These are phyloP conservation scores for Talaromyces proteolyticus DNA, from an alignment of 495 filamentous ascomycete genomes.

Conservation along the genomic window DNA sequence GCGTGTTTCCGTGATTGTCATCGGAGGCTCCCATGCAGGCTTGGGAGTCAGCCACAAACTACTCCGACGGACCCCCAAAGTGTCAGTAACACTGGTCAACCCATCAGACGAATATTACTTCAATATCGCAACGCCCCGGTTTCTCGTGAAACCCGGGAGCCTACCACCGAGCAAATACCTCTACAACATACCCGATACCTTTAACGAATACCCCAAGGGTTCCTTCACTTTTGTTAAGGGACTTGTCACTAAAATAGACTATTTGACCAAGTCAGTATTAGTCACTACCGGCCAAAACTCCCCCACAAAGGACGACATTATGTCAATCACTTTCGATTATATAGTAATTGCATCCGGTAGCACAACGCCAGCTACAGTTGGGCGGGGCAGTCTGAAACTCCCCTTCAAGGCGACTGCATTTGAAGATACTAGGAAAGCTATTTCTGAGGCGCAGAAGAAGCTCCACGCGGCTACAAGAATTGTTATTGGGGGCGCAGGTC, in stretches of 20 bases:
- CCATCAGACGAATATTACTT: slow-evolving; percentile 50
- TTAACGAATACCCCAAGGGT: slow-evolving; percentile 18
- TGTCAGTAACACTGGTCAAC: slow-evolving; percentile 48
- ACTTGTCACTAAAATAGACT: slow-evolving; percentile 42
- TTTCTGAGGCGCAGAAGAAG: slow-evolving; percentile 35
- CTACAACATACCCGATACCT: slow-evolving; percentile 42
- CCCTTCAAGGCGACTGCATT: slow-evolving; percentile 47
- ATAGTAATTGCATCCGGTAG: slow-evolving; percentile 49
- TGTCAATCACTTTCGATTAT: slow-evolving; percentile 39
- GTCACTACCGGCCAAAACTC: neutral
- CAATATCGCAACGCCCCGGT: slow-evolving; percentile 44
- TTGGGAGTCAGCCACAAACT: slow-evolving; percentile 54
- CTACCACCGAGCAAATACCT: slow-evolving; percentile 37
- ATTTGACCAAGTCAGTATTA: neutral
- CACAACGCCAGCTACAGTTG: slow-evolving; percentile 47
- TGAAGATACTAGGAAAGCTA: slow-evolving; percentile 31
- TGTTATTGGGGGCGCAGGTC: slow-evolving; percentile 61
- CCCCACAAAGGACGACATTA: neutral
- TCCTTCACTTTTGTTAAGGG: slow-evolving; percentile 54
- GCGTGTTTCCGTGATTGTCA: slow-evolving; percentile 41
- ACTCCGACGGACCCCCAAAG: slow-evolving; percentile 38
- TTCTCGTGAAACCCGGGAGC: slow-evolving; percentile 33
- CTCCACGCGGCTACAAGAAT: slow-evolving; percentile 52
- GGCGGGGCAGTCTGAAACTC: slow-evolving; percentile 25
- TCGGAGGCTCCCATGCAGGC: slow-evolving; percentile 57